A percentile compares a stretch with the other conserved stretches of the same genome.
These are phyloP conservation scores for Sporothrix luriei DNA, from an alignment of 2,329 filamentous ascomycete genomes.

Conservation along the genomic window DNA sequence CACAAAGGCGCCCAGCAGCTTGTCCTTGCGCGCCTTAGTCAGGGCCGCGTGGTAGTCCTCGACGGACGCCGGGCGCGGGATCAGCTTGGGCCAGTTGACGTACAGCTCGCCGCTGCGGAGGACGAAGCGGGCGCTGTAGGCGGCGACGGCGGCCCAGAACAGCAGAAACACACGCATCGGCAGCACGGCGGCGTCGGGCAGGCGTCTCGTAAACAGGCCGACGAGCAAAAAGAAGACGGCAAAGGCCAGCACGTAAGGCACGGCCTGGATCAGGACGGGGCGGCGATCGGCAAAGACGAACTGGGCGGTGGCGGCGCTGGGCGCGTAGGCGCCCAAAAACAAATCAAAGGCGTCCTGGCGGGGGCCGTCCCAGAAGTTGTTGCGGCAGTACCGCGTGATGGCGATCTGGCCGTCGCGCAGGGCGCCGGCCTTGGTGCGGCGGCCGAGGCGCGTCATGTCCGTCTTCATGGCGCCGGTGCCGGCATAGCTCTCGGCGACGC, in stretches of 20 bases:
- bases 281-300: conserved; percentile 81
- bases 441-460: conserved; percentile 92
- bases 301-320: conserved; percentile 67
- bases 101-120: conserved; percentile 86
- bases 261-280: conserved; percentile 85
- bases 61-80: conserved; percentile 79
- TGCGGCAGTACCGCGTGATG: conserved; percentile 82
- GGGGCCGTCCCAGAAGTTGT: conserved; percentile 94
- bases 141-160: conserved; percentile 71
- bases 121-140: conserved; percentile 77
- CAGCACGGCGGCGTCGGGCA: conserved; percentile 74
- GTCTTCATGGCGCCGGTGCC: conserved; percentile 98
- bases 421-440: conserved; percentile 80
- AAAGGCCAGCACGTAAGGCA: conserved; percentile 87
- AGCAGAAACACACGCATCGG: conserved; percentile 80
- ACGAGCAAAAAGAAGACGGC: conserved; percentile 82
- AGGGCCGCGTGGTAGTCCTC: conserved; percentile 91
- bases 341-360: conserved; percentile 94
- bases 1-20: conserved; percentile 75
- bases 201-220: conserved; percentile 69
- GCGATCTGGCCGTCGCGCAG: conserved; percentile 87
- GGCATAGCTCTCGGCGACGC: conserved; percentile 89
- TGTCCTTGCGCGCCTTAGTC: conserved; percentile 77
- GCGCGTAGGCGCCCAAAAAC: conserved; percentile 84
- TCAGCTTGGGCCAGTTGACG: conserved; percentile 97